Percentiles rank a stretch among this genome's conserved stretches.
Conservation (phyloP, 2,329 filamentous ascomycete genomes). For the Paecilomyces sp. region DNA sequence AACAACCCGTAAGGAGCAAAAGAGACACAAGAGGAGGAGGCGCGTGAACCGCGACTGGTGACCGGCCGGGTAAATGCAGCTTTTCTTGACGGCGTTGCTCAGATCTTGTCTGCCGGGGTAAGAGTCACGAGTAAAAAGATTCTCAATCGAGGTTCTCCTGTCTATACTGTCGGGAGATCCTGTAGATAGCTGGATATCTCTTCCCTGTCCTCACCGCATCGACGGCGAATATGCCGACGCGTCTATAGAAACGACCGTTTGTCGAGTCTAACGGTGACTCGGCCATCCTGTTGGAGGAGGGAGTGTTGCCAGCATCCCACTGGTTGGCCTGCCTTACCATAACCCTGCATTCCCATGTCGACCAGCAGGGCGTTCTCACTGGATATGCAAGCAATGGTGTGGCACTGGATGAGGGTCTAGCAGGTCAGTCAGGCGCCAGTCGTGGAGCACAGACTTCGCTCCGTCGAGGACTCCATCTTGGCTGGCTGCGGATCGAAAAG, state of each 20-base stretch:
- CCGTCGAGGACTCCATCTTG: neutral
- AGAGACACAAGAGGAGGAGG: neutral
- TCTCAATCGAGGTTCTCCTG: neutral
- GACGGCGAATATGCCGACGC: slow-evolving; percentile 13
- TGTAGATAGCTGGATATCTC: slow-evolving; percentile 2
- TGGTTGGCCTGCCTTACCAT: neutral
- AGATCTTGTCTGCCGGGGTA: neutral
- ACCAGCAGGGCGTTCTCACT: neutral
- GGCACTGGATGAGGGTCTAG: neutral
- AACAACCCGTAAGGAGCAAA: neutral
- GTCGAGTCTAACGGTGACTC: neutral
- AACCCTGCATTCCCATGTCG: neutral
- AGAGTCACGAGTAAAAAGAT: neutral
- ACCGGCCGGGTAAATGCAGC: neutral
- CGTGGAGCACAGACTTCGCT: neutral
- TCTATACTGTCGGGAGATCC: neutral
- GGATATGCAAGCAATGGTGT: neutral
- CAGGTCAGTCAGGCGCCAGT: neutral
- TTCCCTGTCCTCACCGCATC: slow-evolving; percentile 22
- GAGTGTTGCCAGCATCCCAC: neutral
- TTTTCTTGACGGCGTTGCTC: neutral
- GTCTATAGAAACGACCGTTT: slow-evolving; percentile 7
- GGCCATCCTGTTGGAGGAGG: neutral
- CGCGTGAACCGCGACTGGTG: neutral
- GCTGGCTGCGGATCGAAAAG: neutral